These are phyloP conservation scores for Camellia sinensis DNA, from an alignment of 148 eudicot genomes.

Conservation along the genomic window DNA sequence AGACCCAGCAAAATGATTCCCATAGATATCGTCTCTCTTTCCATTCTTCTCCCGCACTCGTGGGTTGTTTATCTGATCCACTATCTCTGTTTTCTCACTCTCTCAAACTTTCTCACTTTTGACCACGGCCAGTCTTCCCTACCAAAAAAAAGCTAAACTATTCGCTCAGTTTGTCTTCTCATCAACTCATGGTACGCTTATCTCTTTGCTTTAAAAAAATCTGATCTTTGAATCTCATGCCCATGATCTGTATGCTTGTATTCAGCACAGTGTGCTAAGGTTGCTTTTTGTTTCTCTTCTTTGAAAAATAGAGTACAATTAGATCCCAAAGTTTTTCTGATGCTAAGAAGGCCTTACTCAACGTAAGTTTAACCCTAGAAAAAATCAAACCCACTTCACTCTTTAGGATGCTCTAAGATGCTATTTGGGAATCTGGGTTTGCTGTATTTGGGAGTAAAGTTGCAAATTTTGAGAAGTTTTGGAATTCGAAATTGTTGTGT, in stretches of 20 bases:
- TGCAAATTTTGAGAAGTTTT: neutral
- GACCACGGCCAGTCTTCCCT: neutral
- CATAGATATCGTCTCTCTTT: too few relatives aligned
- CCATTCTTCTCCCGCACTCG: too few relatives aligned
- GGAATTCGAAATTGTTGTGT: neutral
- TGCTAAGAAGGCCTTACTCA: neutral
- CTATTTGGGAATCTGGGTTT: conserved; percentile 12
- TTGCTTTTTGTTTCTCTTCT: neutral
- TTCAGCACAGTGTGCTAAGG: too few relatives aligned
- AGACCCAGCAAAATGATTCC: neutral
- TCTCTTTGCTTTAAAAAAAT: neutral
- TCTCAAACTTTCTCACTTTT: neutral
- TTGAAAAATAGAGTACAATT: neutral
- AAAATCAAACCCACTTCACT: neutral
- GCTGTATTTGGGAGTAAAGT: neutral
- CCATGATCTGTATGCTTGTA: neutral
- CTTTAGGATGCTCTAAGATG: neutral
- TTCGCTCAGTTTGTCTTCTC: neutral
- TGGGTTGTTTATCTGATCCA: too few relatives aligned
- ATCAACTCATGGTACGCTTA: neutral
- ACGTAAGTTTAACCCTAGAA: neutral
- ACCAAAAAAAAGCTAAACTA: too few relatives aligned
- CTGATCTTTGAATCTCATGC: neutral
- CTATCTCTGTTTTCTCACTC: neutral
- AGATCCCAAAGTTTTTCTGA: neutral